Base-by-base conservation (phyloP, 768 basidiomycete genomes). In the Fistulinella prunicolor region DNA sequence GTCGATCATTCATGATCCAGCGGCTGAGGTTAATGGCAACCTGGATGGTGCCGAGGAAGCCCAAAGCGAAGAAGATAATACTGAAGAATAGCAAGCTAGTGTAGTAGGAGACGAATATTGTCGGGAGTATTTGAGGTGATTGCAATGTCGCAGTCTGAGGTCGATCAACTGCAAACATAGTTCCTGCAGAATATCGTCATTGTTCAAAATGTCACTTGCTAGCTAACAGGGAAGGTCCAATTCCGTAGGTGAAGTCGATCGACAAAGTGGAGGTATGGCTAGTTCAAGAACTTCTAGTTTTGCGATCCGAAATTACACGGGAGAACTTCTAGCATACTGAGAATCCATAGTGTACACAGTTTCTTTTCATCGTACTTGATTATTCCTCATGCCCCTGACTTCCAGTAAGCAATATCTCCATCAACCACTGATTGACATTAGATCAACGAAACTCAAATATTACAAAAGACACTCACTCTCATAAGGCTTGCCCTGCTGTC, bases 401-500 rank as follows among this genome's bases (percentile, higher is more conserved):
- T 94, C 92, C 92, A 94, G 72, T 92, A 91, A 1, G 89, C 89
- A 63, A 93, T 93, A 57, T 93, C 90, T 22, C 90, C 90, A 57
- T 93, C 90, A 19, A 84, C 58, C 89, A 92, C 89, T 89, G 42
- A 37, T 30, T 6, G 30, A 38, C 42, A 49, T 48, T 51, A 32
- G 19, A 55, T 42, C 12, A 50, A 32, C 49, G 39, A n/a, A 9
- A 36, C n/a, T 32, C 16, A 26, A 43, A 28, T 26, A 24, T 34
- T 13, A 26, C 20, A 38, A 41, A 35, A 10, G 5, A 9, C 13
- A 76, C 88, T 58, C 53, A 91, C 89, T 92, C 70, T 95, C 93
- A 65, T 94, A 99, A 3, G 93, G 89, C 68, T 97, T 97, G 55
- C 95, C 95, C 67, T 96, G 94, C 63, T 98, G 95, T 63, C 91